Evolutionary conservation across 352 stramenopile species (phyloP), one percentile per base, ranked within the genome.

Genomic region (Phytopythium chamaehyphon): DNA sequence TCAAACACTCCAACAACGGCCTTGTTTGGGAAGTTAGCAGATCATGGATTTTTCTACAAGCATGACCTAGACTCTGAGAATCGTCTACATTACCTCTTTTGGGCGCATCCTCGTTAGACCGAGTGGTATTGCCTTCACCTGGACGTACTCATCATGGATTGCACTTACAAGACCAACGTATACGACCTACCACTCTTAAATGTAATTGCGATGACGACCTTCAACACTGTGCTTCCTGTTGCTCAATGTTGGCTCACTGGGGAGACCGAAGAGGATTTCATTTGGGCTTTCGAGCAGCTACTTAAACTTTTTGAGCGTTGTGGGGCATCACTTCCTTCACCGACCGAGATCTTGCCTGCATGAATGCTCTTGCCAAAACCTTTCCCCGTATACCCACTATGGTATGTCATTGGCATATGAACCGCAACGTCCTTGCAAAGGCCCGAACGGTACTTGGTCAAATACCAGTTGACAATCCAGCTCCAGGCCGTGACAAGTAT

Each of bases 351-450:
- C 24, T 45, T 16, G 40, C 19, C 3, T 45, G 40, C 14, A 45
- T 28, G 40, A 45, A 45, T 18, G 40, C 40, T 23, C 10, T 45
- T 3, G 19, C 3, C 2, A 10, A 12, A 6, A 18, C 26, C 2
- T 45, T 45, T 15, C 40, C 40, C 10, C 5, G 9, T 9, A 11
- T 10, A 23, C 40, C 40, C n/a, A 16, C 18, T n/a, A 28, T 45
- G 40, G 40, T 45, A 12, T 45, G 40, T 28, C 40, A 18, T 19
- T 45, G 40, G 40, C 40, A 45, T 15, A 45, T 45, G n/a, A 45
- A 45, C 19, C 7, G 40, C 7, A 45, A 26, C 15, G 40, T 45
- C 1, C 40, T 45, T 26, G 40, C 40, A 3, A 28, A 45, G 9
- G 9, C 40, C 3, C 7, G 40, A 28, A n/a, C 24, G 6, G 40